Base-by-base conservation (phyloP, 257 asterid species). In the Solanum virginianum region DNA sequence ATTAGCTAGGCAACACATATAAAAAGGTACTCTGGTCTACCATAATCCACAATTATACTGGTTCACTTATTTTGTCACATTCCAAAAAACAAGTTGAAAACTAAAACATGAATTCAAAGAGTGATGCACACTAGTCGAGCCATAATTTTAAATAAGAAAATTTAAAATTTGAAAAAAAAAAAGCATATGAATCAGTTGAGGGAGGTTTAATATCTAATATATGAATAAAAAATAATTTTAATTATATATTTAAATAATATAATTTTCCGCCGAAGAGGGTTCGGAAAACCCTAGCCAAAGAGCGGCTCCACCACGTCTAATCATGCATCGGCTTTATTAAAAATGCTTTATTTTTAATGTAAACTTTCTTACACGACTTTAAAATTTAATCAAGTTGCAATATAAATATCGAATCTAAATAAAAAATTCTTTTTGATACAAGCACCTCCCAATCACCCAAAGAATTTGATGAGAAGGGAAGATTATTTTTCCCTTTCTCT, bases 371-470 rank as follows among this genome's bases (percentile, higher is more conserved):
- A n/a, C 1, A 0, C 0, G 0, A n/a, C n/a, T 10, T 59, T 0
- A n/a, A 32, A 59, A 59, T 59, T 20, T 59, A 59, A 10, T 59
- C 7, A 4, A 4, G 4, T 1, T n/a, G 0, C 22, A 17, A 8
- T 18, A 17, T 7, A 4, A 17, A 16, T 17, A 56, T 17, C 1
- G 7, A 41, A 41, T 3, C 45, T 4, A 56, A 7, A 56, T 0
- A 59, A 0, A 0, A 59, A 20, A 20, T 20, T 59, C 9, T 20
- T 1, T 86, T 85, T 75, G 82, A 85, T 83, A 86, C 49, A 56
- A 47, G 82, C 87, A 85, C 80, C 83, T 81, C 85, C 86, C 86
- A 85, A 84, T n/a, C 84, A 82, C 85, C 60, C 62, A 75, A 75
- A 49, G 87, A 86, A 83, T 85, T 86, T 36, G 81, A 86, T 87